Percentiles rank a stretch among this genome's conserved stretches.
Conservation (phyloP, 2,329 filamentous ascomycete species). For the Penicillium nordicum region DNA sequence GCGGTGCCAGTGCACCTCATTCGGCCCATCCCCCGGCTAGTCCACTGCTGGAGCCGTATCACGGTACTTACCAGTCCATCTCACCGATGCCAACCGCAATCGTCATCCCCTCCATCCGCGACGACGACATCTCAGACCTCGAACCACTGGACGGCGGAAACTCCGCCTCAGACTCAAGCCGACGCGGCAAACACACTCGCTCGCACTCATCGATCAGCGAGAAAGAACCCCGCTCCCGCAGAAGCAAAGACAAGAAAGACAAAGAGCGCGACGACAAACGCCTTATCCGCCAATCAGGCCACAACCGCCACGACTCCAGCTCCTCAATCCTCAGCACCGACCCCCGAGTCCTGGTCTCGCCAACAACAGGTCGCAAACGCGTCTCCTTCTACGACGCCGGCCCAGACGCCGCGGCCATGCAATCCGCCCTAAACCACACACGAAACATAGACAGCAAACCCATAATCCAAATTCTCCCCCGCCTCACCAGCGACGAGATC, state of each 20-base stretch:
- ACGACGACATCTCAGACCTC: slow-evolving; percentile 54
- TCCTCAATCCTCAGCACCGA: slow-evolving; percentile 32
- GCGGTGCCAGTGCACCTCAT: slow-evolving; percentile 23
- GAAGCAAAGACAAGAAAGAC: slow-evolving; percentile 30
- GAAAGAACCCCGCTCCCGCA: slow-evolving; percentile 12
- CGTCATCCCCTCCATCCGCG: slow-evolving; percentile 55
- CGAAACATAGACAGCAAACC: slow-evolving; percentile 66
- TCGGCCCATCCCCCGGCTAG: slow-evolving; percentile 64
- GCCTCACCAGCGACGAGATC: slow-evolving; percentile 81
- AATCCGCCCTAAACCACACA: slow-evolving; percentile 67
- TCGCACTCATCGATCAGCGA: slow-evolving; percentile 23
- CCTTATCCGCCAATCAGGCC: slow-evolving; percentile 22
- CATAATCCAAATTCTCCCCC: slow-evolving; percentile 79
- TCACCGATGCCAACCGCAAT: slow-evolving; percentile 89
- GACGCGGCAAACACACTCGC: slow-evolving; percentile 24
- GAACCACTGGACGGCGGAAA: slow-evolving; percentile 40
- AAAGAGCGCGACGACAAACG: slow-evolving; percentile 30
- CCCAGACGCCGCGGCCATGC: slow-evolving; percentile 72
- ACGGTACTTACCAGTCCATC: slow-evolving; percentile 88
- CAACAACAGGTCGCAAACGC: slow-evolving; percentile 53
- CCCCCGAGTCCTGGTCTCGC: slow-evolving; percentile 44
- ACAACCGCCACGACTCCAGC: slow-evolving; percentile 27
- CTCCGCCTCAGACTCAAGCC: slow-evolving; percentile 27
- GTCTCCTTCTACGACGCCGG: slow-evolving; percentile 80
- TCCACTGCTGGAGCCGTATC: slow-evolving; percentile 86